Evolutionary conservation across 192 early-diverging fungal genomes (phyloP).

Genomic region (Backusella parvicylindrica): DNA sequence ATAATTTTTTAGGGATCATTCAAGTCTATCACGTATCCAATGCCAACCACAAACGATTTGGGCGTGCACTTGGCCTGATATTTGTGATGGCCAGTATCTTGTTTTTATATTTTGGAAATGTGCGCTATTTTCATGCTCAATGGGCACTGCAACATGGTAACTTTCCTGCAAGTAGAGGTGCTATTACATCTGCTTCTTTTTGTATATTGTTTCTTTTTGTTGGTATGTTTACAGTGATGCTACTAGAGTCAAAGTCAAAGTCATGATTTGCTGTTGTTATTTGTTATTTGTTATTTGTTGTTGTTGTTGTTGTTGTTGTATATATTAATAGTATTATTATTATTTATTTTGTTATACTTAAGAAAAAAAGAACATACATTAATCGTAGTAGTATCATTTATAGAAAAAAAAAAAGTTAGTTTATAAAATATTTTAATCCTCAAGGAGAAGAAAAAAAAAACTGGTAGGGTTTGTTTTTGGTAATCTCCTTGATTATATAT

Average conservation of each 20-base stretch:
- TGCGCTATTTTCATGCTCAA: slow-evolving; percentile 71
- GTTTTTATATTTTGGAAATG: slow-evolving; percentile 60
- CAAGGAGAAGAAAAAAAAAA: neutral
- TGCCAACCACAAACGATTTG: slow-evolving; percentile 8
- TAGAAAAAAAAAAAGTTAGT: neutral
- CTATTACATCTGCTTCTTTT: slow-evolving; percentile 40
- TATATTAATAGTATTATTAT: too few species aligned
- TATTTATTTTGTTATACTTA: neutral
- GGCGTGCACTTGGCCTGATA: slow-evolving; percentile 42
- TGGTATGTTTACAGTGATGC: slow-evolving; percentile 40
- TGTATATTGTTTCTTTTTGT: slow-evolving; percentile 37
- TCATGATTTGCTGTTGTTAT: neutral
- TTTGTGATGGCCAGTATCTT: slow-evolving; percentile 61
- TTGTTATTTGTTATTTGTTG: too few species aligned
- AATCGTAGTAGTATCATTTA: neutral
- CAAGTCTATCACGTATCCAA: slow-evolving; percentile 62
- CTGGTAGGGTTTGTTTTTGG: neutral
- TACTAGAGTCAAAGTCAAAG: slow-evolving; percentile 8
- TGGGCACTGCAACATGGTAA: slow-evolving; percentile 57
- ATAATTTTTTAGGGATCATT: slow-evolving; percentile 50
- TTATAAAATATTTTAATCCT: slow-evolving; percentile 4
- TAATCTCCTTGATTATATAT: neutral
- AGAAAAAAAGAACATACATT: neutral
- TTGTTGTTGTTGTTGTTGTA: neutral
- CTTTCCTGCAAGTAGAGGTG: slow-evolving; percentile 66